These are phyloP conservation scores for Alternaria novae-zelandiae DNA, from an alignment of 2,329 filamentous ascomycete species.

Conservation along the genomic window DNA sequence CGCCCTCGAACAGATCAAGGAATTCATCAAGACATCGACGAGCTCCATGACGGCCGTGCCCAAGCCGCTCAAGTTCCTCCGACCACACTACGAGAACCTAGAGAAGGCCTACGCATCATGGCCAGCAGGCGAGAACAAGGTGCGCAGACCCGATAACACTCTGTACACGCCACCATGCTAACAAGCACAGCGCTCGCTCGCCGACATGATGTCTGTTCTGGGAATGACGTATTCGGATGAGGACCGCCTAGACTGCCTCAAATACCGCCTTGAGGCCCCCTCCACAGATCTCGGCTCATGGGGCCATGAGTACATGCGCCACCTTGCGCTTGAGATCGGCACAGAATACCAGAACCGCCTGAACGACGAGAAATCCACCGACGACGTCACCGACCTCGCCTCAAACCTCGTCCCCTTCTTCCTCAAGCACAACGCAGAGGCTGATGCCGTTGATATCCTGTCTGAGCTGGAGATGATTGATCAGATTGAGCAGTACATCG, in stretches of 20 bases:
- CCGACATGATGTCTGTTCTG: slow-evolving; percentile 94
- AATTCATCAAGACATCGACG: slow-evolving; percentile 97
- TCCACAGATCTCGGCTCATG: slow-evolving; percentile 93
- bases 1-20: slow-evolving; percentile 94
- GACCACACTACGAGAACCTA: slow-evolving; percentile 93
- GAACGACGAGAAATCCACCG: slow-evolving; percentile 80
- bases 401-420: slow-evolving; percentile 89
- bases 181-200: slow-evolving; percentile 69
- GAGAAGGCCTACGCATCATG: slow-evolving; percentile 89
- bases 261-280: slow-evolving; percentile 89
- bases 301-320: slow-evolving; percentile 98
- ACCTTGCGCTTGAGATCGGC: slow-evolving; percentile 93
- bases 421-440: slow-evolving; percentile 95
- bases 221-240: slow-evolving; percentile 99
- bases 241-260: slow-evolving; percentile 92
- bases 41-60: slow-evolving; percentile 99
- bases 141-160: slow-evolving; percentile 35
- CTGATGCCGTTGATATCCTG: slow-evolving; percentile 94
- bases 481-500: slow-evolving; percentile 83
- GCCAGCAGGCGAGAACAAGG: slow-evolving; percentile 84
- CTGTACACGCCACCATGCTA: slow-evolving; percentile 12
- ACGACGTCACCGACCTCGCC: slow-evolving; percentile 86
- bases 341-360: slow-evolving; percentile 90
- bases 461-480: slow-evolving; percentile 98
- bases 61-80: slow-evolving; percentile 96